Base-by-base conservation (phyloP, 2,329 filamentous ascomycete species). In the Talaromyces albobiverticillius region DNA sequence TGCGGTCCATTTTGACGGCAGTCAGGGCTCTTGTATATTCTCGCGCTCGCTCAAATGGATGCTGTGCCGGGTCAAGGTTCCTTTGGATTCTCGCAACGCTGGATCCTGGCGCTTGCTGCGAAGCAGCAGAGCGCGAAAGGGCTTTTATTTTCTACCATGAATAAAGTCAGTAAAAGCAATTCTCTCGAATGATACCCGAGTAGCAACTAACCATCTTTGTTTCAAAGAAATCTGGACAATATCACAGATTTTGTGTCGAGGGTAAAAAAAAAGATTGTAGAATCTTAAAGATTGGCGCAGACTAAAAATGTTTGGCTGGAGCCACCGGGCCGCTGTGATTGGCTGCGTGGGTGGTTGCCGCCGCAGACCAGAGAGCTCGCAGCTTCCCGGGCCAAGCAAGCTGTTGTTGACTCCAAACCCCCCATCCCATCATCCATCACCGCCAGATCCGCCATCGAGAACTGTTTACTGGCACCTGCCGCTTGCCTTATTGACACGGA, bases 1-100 rank as follows among this genome's bases (percentile, higher is more conserved):
- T 93, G 63, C 92, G 88, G 75, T 96, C 90, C 58, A 96, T 76
- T 72, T 96, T 96, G 55, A 91, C 90, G 23, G 92, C 92, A 82
- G 90, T 89, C 57, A 89, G 77, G 10, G 87, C 86, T 62, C 86
- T 76, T 13, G 86, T 90, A 68, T 91, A 93, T 76, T 96, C 92
- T 71, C 91, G 80, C 45, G 92, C 92, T 65, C 90, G 82, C 74
- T 95, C 91, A 73, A 96, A 96, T 2, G 90, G 92, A 74, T 96
- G 91, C 56, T 93, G 82, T 40, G 89, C 86, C 25, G 92, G 88
- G 74, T 95, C 89, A 65, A 95, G 80, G 67, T 79, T 76, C 61
- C 73, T 70, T 71, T 72, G 72, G 61, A 78, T 71, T 60, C 71
- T 74, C 57, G 73, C 65, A 38, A 72, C 70, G 61, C 68, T 66